Evolutionary conservation across 2,329 filamentous ascomycete species (phyloP).

Genomic region (Fusarium euwallaceae): DNA sequence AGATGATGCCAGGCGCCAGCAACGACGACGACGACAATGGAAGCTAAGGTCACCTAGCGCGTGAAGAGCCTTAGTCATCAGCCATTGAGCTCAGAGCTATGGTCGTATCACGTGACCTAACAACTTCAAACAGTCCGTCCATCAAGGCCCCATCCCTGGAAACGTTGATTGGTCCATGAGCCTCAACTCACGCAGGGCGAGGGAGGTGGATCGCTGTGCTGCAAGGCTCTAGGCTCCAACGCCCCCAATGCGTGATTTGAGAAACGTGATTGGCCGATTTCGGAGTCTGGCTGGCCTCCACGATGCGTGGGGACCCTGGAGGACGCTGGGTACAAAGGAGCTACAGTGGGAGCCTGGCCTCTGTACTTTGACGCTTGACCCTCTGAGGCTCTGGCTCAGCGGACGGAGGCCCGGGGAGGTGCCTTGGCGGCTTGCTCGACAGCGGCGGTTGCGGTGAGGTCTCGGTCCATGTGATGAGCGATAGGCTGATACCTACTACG

Average conservation of each 20-base stretch:
- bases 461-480: conserved; percentile 10
- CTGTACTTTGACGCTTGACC: conserved; percentile 33
- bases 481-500: conserved; percentile 38
- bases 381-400: conserved; percentile 22
- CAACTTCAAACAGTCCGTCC: conserved; percentile 8
- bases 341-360: conserved; percentile 21
- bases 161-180: conserved; percentile 36
- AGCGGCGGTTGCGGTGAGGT: conserved; percentile 24
- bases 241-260: conserved; percentile 19
- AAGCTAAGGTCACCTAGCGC: conserved; percentile 42
- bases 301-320: conserved; percentile 38
- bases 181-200: conserved; percentile 15
- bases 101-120: conserved; percentile 33
- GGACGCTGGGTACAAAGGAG: conserved; percentile 33
- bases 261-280: conserved; percentile 37
- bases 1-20: conserved; percentile 47
- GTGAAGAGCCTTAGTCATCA: conserved; percentile 44
- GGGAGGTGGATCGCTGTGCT: conserved; percentile 32
- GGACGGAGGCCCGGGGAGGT: conserved; percentile 13
- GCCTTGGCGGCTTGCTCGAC: conserved; percentile 23
- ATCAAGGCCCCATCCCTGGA: background rate
- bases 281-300: conserved; percentile 21
- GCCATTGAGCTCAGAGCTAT: conserved; percentile 26
- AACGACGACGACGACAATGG: conserved; percentile 47
- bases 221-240: conserved; percentile 32